A percentile compares a stretch with the other conserved stretches of the same genome.
Conservation (phyloP, 2,329 filamentous ascomycete genomes). For the Lasiodiplodia hormozganensis region DNA sequence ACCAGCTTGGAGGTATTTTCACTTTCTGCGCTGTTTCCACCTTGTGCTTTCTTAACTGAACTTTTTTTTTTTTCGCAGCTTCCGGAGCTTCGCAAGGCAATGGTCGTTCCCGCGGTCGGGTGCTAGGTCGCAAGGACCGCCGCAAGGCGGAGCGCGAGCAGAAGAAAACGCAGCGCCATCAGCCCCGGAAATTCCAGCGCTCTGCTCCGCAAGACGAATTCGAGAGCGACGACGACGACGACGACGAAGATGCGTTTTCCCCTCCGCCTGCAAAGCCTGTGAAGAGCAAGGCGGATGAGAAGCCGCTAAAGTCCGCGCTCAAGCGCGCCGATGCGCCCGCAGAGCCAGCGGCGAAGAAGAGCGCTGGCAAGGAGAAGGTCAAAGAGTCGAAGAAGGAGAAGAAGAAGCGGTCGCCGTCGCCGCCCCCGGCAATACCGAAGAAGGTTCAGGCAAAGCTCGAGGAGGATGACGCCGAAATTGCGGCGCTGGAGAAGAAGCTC, state of each 20-base stretch:
- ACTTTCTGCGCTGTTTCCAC: background rate
- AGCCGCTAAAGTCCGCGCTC: conserved; percentile 45
- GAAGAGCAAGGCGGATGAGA: conserved; percentile 35
- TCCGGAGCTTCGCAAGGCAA: conserved; percentile 35
- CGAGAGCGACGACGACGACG: conserved; percentile 34
- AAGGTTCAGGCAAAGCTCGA: conserved; percentile 67
- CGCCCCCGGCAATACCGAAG: conserved; percentile 39
- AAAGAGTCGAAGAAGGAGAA: conserved; percentile 37
- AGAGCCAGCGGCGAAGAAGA: background rate
- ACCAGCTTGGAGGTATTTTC: conserved; percentile 49
- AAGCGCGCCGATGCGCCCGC: conserved; percentile 38
- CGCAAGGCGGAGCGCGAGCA: conserved; percentile 70
- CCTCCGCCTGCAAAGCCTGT: conserved; percentile 34
- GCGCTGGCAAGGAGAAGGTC: conserved; percentile 27
- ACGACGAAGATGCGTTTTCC: conserved; percentile 33
- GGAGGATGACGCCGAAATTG: conserved; percentile 88
- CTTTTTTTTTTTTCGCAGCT: conserved; percentile 12
- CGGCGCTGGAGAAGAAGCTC: conserved; percentile 83
- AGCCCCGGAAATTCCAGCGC: conserved; percentile 17
- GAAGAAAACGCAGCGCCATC: conserved; percentile 59
- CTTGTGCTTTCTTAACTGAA: background rate
- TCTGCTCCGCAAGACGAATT: conserved; percentile 2
- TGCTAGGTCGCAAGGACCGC: conserved; percentile 65
- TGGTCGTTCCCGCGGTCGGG: conserved; percentile 39
- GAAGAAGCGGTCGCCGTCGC: conserved; percentile 21